phyloP scores from a whole-genome alignment of 805 yeast species.

The Yamadazyma tumulicola region DNA sequence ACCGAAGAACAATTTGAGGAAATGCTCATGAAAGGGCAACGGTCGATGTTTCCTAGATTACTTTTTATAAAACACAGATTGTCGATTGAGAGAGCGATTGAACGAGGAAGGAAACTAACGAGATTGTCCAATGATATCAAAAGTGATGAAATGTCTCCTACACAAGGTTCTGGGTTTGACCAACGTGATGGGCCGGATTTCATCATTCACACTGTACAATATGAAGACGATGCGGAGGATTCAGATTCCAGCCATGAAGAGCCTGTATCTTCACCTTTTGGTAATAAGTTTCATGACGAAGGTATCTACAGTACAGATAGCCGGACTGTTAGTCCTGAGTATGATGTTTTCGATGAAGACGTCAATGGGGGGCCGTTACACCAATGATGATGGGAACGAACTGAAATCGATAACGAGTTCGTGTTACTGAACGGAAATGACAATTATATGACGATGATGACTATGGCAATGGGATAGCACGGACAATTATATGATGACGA shows the following conservation, averaged over 20 bases:
- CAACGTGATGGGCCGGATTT: background rate
- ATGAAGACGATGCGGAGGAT: constrained; percentile 12
- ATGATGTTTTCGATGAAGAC: too few species aligned
- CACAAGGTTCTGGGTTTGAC: constrained; percentile 2
- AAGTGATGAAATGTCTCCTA: constrained; percentile 1
- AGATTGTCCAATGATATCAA: constrained; percentile 11
- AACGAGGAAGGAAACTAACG: constrained; percentile 40
- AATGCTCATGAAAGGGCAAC: constrained; percentile 61
- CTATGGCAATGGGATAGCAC: too few species aligned
- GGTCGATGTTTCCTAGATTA: constrained; percentile 62
- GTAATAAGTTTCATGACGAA: constrained; percentile 8
- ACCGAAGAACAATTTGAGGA: constrained; percentile 50
- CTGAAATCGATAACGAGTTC: too few species aligned
- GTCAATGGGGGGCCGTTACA: too few species aligned
- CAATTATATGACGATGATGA: too few species aligned
- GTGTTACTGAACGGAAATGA: too few species aligned
- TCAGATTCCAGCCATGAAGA: constrained; percentile 15
- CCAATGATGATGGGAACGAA: too few species aligned
- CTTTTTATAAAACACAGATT: constrained; percentile 63
- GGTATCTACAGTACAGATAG: constrained; percentile 4
- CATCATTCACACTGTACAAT: constrained; percentile 3
- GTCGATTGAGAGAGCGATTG: constrained; percentile 62
- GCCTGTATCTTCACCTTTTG: constrained; percentile 8
- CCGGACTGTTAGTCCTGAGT: constrained; percentile 13
- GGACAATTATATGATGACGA: too few species aligned